These are phyloP conservation scores for Candida peoriensis DNA, from an alignment of 805 yeast genomes.

Conservation along the genomic window DNA sequence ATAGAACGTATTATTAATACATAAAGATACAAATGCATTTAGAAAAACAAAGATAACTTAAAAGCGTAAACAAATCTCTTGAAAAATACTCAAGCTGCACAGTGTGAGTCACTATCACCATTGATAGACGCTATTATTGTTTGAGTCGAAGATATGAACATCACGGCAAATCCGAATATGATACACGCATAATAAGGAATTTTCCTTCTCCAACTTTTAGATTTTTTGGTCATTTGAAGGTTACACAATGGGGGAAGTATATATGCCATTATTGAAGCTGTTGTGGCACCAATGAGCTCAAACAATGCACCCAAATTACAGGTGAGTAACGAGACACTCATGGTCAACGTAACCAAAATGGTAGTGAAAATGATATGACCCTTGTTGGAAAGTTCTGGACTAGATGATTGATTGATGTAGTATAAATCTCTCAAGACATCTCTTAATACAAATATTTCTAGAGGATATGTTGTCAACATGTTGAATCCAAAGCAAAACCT, in stretches of 20 bases:
- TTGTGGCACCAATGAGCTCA: conserved; percentile 88
- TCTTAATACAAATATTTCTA: conserved; percentile 85
- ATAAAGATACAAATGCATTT: too few species aligned
- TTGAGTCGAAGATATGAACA: conserved; percentile 77
- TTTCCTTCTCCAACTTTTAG: conserved; percentile 37
- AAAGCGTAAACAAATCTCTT: too few species aligned
- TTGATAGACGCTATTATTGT: conserved; percentile 42
- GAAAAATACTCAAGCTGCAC: conserved; percentile 9
- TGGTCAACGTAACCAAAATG: conserved; percentile 56
- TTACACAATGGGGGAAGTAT: conserved; percentile 86
- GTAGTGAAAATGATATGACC: conserved; percentile 67
- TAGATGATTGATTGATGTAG: conserved; percentile 31
- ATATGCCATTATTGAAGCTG: conserved; percentile 90
- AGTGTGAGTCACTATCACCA: conserved; percentile 15
- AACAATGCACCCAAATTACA: conserved; percentile 87
- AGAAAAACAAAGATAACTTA: too few species aligned
- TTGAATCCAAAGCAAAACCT: conserved; percentile 87
- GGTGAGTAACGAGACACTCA: conserved; percentile 72
- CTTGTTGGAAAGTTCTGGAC: conserved; percentile 36
- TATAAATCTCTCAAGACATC: conserved; percentile 73
- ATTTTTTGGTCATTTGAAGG: conserved; percentile 52
- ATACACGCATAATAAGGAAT: conserved; percentile 58
- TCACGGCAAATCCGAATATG: conserved; percentile 66
- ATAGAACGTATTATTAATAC: too few species aligned
- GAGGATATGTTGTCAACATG: conserved; percentile 88